Percentiles rank a stretch among this genome's conserved stretches.
phyloP scores from a whole-genome alignment of 805 yeast species.

The Lachancea thermotolerans region DNA sequence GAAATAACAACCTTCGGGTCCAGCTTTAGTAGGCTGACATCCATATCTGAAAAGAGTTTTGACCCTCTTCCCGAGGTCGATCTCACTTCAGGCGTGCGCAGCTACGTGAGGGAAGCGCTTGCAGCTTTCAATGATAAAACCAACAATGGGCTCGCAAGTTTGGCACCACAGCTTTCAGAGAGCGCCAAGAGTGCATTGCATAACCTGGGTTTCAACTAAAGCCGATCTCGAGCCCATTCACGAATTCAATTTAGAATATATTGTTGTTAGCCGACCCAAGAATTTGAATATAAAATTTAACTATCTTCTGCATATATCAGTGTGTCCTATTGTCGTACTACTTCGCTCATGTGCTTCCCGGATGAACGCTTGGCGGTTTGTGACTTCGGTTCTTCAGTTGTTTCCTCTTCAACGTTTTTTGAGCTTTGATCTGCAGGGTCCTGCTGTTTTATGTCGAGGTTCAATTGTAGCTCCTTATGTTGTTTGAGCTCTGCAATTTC shows the following conservation, averaged over 20 bases:
- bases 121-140: conserved; percentile 19
- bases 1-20: conserved; percentile 84
- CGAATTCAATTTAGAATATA: background rate
- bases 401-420: background rate
- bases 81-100: conserved; percentile 22
- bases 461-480: conserved; percentile 12
- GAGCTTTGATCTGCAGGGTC: conserved; percentile 1
- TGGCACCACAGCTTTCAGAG: conserved; percentile 26
- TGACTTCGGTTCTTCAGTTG: background rate
- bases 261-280: background rate
- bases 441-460: conserved; percentile 2
- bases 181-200: conserved; percentile 24
- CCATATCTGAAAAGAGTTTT: conserved; percentile 51
- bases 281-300: background rate
- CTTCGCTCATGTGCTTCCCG: background rate
- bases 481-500: conserved; percentile 54
- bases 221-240: background rate
- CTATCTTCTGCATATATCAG: background rate
- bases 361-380: no score
- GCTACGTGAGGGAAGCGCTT: conserved; percentile 18
- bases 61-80: conserved; percentile 64
- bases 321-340: conserved; percentile 1
- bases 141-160: conserved; percentile 13
- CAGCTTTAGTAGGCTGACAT: conserved; percentile 64
- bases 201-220: conserved; percentile 4